Evolutionary conservation across 1,139 yeast genomes (phyloP).

Genomic region (Candida sanyaensis): DNA sequence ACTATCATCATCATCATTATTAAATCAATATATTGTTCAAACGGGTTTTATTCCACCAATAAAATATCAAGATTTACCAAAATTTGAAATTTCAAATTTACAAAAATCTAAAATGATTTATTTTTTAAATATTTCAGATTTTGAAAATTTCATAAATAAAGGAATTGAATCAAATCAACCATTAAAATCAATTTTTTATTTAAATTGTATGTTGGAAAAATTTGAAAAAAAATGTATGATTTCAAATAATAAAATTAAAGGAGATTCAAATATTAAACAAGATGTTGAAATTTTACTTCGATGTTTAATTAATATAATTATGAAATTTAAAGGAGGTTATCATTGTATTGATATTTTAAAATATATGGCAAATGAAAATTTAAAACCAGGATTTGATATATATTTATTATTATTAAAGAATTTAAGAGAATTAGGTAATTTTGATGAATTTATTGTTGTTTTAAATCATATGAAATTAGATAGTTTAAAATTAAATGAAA

Average conservation of each 20-base stretch:
- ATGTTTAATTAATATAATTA: conserved; percentile 32
- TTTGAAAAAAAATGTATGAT: conserved; percentile 30
- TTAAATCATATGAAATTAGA: conserved; percentile 34
- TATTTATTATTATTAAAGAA: conserved; percentile 28
- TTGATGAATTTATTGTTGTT: conserved; percentile 37
- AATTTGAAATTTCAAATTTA: conserved; percentile 14
- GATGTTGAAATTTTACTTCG: conserved; percentile 32
- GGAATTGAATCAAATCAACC: conserved; percentile 31
- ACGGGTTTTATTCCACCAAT: conserved; percentile 37
- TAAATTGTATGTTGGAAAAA: conserved; percentile 37
- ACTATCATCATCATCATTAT: conserved; percentile 20
- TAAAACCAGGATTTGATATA: conserved; percentile 27
- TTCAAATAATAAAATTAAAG: conserved; percentile 7
- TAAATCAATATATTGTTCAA: conserved; percentile 29
- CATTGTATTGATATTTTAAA: conserved; percentile 34
- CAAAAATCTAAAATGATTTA: conserved; percentile 31
- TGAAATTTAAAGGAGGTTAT: conserved; percentile 39
- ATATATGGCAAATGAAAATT: conserved; percentile 32
- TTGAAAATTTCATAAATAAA: conserved; percentile 24
- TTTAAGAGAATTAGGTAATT: conserved; percentile 29
- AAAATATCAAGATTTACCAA: conserved; percentile 38
- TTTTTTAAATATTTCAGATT: conserved; percentile 32
- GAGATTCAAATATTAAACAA: conserved; percentile 19
- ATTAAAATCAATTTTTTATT: conserved; percentile 34
- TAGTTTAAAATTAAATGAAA: conserved; percentile 13